Evolutionary conservation across 2,329 filamentous ascomycete species (phyloP), one percentile per base, ranked within the genome.

Genomic region (Diaporthe destruens): DNA sequence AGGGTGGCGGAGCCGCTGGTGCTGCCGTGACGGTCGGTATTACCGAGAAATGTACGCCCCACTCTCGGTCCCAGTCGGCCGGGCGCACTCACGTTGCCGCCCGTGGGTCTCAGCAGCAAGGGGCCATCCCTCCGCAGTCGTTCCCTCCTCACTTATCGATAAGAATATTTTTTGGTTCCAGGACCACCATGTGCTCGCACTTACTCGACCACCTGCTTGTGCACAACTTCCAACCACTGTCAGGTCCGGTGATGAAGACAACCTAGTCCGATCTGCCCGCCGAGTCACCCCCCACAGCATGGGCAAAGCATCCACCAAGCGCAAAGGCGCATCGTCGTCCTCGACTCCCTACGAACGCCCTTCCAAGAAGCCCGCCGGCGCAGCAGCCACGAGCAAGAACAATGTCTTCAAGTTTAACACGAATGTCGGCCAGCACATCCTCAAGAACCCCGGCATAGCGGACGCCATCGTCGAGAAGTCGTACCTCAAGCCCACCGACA

Each of bases 361-460:
- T 18, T 71, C 78, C 69, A 80, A 82, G 75, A 68, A 68, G 29
- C 16, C 72, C 68, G 12, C 72, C 73, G 55, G 75, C 57, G 59
- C 75, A 34, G 75, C 72, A 6, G 70, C 80, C 74, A 77, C 81
- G 12, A 79, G 80, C 72, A 86, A 86, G 79, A 95, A 97, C 85
- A 95, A 94, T 78, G 94, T 98, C 83, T 98, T 98, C 90, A 97
- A 97, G 82, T 97, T 98, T 90, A 98, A 97, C 86, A 96, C 93
- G 77, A 87, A 96, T 81, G 90, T 96, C 76, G 95, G 96, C 78
- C 87, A 89, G 80, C 94, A 98, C 82, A 96, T 99, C 75, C 88
- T 98, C 76, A 98, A 98, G 82, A 97, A 97, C 82, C 94, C 94
- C 1, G 93, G 93, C 78, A 93, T 97, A 63, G 93, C 93, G 6